Percentiles rank a stretch among this genome's conserved stretches.
Conservation (phyloP, 202 grass and related monocot species). For the Thinopyrum obtusiflorum region DNA sequence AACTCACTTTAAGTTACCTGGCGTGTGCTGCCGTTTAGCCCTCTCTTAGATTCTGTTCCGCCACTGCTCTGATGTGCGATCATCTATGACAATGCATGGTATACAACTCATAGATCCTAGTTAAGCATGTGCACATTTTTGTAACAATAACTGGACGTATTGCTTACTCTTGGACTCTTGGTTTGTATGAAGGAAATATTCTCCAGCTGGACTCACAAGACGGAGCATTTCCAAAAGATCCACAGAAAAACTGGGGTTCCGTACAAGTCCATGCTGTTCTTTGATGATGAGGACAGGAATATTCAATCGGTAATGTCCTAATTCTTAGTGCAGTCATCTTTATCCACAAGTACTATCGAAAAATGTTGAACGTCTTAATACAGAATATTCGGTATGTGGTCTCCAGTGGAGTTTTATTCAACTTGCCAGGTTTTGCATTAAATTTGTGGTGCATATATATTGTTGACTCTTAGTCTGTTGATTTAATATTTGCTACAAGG, state of each 20-base stretch:
- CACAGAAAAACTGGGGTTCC: constrained; percentile 77
- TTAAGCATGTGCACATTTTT: neutral
- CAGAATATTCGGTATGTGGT: neutral
- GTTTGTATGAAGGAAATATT: constrained; percentile 80
- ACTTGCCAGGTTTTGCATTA: neutral
- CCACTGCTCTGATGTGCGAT: neutral
- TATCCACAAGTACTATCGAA: neutral
- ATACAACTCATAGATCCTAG: neutral
- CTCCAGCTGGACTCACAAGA: constrained; percentile 95
- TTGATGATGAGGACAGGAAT: constrained; percentile 93
- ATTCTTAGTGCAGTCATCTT: constrained; percentile 2
- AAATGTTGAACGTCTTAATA: neutral
- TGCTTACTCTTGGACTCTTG: constrained; percentile 20
- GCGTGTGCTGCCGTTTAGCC: too few species aligned
- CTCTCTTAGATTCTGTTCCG: too few species aligned
- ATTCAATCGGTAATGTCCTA: constrained; percentile 59
- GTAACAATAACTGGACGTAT: neutral
- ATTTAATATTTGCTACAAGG: neutral
- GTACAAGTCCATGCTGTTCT: constrained; percentile 91
- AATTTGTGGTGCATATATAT: neutral
- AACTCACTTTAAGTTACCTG: too few species aligned
- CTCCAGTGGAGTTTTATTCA: neutral
- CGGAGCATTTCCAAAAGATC: constrained; percentile 90
- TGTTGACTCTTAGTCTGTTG: neutral
- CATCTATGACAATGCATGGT: neutral